Percentiles rank a stretch among this genome's conserved stretches.
Evolutionary conservation across 225 moss, liverwort and hornwort genomes (phyloP).

Genomic region (Neckera pumila): DNA sequence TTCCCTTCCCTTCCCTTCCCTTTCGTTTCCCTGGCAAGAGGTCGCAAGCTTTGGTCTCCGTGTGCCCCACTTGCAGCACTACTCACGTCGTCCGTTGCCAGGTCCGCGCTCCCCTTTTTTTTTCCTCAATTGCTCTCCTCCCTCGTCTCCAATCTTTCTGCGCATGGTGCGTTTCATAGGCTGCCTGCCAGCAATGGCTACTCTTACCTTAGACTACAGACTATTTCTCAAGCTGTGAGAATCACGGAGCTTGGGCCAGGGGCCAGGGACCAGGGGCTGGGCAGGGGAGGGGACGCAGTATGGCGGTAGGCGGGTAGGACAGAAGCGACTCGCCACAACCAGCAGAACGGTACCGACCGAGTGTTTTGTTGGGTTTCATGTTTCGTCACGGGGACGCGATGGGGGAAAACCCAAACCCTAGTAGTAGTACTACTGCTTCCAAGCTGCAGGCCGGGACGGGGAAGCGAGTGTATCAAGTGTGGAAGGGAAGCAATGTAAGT

Average conservation of each 20-base stretch:
- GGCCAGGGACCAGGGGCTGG: not conserved
- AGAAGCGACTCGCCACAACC: not conserved
- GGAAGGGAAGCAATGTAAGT: slow-evolving; percentile 98
- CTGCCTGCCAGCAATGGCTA: not conserved
- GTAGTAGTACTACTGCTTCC: not conserved
- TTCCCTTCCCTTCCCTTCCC: not conserved
- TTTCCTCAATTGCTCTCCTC: not conserved
- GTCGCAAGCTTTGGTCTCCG: not conserved
- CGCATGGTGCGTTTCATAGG: not conserved
- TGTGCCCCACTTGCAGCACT: not conserved
- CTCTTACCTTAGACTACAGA: not conserved
- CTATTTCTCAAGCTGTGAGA: not conserved
- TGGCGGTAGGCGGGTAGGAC: not conserved
- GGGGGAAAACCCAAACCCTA: slow-evolving; percentile 25
- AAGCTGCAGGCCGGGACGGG: slow-evolving; percentile 20
- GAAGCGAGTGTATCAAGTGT: slow-evolving; percentile 89
- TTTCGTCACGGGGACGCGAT: not conserved
- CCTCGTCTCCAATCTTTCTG: not conserved
- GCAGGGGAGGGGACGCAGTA: not conserved
- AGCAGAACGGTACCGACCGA: not conserved
- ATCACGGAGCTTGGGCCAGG: not conserved
- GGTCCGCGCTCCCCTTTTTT: not conserved
- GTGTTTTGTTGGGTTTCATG: not conserved
- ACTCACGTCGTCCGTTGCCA: not conserved
- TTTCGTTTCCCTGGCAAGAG: not conserved